Conservation (phyloP, 2,329 filamentous ascomycete species). For the Nothomitra cinnamomea region DNA sequence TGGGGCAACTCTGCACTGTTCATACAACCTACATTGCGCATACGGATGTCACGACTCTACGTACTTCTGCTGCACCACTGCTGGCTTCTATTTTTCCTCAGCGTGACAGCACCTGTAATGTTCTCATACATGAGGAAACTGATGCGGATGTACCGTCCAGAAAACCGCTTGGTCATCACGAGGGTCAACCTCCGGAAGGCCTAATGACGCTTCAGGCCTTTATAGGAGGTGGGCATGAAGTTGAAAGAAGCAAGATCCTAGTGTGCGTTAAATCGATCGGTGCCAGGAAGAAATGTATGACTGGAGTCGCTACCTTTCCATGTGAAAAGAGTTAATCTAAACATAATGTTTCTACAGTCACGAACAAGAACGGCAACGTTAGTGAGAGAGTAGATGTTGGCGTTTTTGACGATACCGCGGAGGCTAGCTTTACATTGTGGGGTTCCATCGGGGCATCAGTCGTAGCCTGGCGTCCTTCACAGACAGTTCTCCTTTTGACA, state of each 20-base stretch:
- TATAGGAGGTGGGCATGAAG: conserved; percentile 35
- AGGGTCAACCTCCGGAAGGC: conserved; percentile 22
- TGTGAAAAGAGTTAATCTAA: conserved; percentile 9
- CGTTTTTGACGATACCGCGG: conserved; percentile 40
- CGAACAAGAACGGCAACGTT: conserved; percentile 28
- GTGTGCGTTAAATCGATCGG: conserved; percentile 42
- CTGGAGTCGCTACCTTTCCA: neutral
- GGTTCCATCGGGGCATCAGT: conserved; percentile 30
- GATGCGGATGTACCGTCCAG: conserved; percentile 28
- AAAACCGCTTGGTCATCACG: conserved; percentile 27
- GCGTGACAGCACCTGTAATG: conserved; percentile 25
- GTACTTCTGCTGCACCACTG: neutral
- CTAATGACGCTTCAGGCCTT: conserved; percentile 38
- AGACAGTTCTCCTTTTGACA: conserved; percentile 34
- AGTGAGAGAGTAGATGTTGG: conserved; percentile 31
- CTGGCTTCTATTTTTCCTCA: conserved; percentile 33
- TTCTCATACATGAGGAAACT: conserved; percentile 34
- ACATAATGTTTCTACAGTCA: conserved; percentile 18
- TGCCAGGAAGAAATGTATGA: conserved; percentile 28
- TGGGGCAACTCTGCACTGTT: conserved; percentile 38
- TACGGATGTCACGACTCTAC: conserved; percentile 10
- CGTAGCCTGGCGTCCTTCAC: conserved; percentile 27
- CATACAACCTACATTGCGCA: conserved; percentile 40
- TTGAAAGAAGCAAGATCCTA: conserved; percentile 30
- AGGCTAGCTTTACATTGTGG: conserved; percentile 37